phyloP scores from a whole-genome alignment of 257 asterid genomes.

The Gentiana macrophylla region DNA sequence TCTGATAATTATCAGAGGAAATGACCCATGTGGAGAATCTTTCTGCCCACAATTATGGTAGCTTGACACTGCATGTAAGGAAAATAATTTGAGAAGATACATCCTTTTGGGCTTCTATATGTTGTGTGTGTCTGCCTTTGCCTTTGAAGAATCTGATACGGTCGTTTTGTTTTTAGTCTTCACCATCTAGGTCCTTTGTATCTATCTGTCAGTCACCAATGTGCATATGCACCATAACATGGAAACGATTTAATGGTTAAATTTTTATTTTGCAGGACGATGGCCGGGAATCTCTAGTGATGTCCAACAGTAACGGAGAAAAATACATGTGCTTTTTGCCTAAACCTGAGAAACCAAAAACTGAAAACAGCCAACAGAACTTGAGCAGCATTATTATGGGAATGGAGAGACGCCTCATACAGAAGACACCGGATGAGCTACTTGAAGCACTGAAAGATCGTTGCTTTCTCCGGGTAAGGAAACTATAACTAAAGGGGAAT shows the following conservation, averaged over 20 bases:
- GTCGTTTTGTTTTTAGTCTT: no score
- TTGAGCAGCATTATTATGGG: conserved; percentile 83
- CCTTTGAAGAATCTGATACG: no score
- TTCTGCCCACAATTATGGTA: no score
- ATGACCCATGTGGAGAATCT: no score
- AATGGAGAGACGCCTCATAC: conserved; percentile 56
- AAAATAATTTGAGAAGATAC: no score
- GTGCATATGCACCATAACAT: no score
- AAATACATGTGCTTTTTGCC: conserved; percentile 83
- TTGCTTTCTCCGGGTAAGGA: conserved; percentile 78
- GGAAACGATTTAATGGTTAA: background rate
- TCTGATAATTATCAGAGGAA: no score
- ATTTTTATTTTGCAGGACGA: conserved; percentile 44
- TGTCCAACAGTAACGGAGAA: conserved; percentile 73
- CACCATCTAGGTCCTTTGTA: no score
- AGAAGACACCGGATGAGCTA: conserved; percentile 95
- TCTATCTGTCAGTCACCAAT: no score
- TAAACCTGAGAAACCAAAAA: conserved; percentile 70
- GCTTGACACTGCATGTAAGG: background rate
- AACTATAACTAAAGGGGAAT: no score
- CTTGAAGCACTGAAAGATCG: conserved; percentile 77
- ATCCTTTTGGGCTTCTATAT: background rate
- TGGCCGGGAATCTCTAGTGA: conserved; percentile 65
- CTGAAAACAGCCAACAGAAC: conserved; percentile 64
- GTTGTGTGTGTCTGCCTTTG: background rate